A percentile compares a stretch with the other conserved stretches of the same genome.
Conservation (phyloP, 2,329 filamentous ascomycete genomes). For the Nakataea oryzae region DNA sequence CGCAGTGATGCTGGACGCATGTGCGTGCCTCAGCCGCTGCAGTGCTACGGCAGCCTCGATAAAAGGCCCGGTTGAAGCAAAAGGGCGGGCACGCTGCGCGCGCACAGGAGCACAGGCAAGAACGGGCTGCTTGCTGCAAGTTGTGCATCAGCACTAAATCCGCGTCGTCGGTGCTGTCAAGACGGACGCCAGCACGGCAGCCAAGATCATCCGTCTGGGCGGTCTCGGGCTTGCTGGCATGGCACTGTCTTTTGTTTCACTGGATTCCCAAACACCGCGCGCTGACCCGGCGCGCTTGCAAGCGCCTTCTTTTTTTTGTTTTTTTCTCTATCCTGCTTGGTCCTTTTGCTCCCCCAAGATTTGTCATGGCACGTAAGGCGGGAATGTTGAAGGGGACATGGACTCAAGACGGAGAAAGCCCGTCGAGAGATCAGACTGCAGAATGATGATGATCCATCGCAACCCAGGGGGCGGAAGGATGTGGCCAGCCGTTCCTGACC, state of each 20-base stretch:
- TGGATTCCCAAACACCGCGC: too few species aligned
- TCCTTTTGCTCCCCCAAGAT: neutral
- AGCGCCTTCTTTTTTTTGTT: neutral
- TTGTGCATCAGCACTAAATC: neutral
- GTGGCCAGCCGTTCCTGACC: neutral
- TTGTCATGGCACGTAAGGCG: neutral
- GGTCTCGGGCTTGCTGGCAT: neutral
- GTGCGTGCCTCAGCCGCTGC: neutral
- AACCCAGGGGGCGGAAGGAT: neutral
- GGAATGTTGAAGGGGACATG: too few species aligned
- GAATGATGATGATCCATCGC: neutral
- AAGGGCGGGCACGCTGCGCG: neutral
- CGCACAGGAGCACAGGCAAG: neutral
- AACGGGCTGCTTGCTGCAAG: neutral
- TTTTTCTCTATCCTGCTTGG: neutral
- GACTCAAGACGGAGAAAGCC: neutral
- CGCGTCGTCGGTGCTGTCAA: neutral
- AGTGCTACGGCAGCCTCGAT: too few species aligned
- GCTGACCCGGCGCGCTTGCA: neutral
- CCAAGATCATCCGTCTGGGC: neutral
- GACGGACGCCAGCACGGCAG: neutral
- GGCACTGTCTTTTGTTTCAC: neutral
- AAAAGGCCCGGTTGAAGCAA: neutral
- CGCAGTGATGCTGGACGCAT: neutral
- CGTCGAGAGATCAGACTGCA: neutral